Evolutionary conservation across 2,329 filamentous ascomycete genomes (phyloP).

Genomic region (Alternaria rosae): DNA sequence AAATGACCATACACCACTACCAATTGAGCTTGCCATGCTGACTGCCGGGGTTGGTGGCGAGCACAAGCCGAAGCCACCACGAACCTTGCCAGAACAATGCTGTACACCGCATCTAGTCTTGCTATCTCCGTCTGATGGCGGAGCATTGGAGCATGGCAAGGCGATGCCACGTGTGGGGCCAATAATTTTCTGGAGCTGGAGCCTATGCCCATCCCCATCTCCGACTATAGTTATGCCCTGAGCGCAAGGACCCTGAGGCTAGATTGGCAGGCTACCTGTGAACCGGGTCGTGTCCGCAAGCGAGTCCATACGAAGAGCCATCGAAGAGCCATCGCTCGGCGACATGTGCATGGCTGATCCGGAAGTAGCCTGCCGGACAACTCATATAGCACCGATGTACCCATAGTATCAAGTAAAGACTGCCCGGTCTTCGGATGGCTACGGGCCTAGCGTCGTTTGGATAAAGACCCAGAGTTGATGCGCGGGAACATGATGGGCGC

Average conservation of each 20-base stretch:
- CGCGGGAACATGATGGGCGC: not conserved
- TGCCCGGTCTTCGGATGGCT: not conserved
- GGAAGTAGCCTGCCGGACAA: not conserved
- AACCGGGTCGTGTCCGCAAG: not conserved
- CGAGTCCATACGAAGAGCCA: not conserved
- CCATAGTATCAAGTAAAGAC: not conserved
- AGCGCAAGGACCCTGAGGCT: not conserved
- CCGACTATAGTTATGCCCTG: not conserved
- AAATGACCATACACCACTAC: not conserved
- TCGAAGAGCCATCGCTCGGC: not conserved
- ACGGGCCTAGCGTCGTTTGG: not conserved
- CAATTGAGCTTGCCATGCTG: not conserved
- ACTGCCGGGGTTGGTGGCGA: constrained; percentile 11
- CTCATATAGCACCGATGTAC: not conserved
- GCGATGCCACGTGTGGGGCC: not conserved
- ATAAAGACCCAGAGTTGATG: not conserved
- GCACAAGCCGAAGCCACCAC: not conserved
- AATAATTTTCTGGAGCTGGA: not conserved
- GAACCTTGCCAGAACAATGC: constrained; percentile 5
- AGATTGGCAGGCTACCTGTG: not conserved
- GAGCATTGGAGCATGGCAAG: not conserved
- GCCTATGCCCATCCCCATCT: not conserved
- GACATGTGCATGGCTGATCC: not conserved
- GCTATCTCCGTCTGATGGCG: not conserved
- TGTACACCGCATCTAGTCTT: constrained; percentile 3